Percentiles rank a stretch among this genome's conserved stretches.
Evolutionary conservation across 176 grass and related monocot species (phyloP).

Genomic region (Triticum urartu): DNA sequence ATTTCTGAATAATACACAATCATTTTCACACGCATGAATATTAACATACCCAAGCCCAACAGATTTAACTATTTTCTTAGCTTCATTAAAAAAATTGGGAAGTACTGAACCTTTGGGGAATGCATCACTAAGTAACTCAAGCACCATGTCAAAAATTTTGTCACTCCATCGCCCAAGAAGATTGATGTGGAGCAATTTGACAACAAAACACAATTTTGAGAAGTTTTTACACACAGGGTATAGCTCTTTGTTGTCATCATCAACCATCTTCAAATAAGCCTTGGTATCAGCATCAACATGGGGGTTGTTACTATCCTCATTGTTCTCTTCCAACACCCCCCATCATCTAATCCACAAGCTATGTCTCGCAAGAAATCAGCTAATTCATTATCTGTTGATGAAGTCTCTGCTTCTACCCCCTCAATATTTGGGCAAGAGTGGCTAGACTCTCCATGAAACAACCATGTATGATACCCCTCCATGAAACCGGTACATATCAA

Average conservation of each 20-base stretch:
- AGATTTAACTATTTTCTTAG: too few species aligned
- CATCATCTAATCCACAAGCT: background rate
- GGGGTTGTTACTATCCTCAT: background rate
- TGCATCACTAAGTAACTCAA: too few species aligned
- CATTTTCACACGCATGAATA: too few species aligned
- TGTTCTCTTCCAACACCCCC: background rate
- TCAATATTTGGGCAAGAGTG: background rate
- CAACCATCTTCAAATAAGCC: background rate
- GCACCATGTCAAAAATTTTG: too few species aligned
- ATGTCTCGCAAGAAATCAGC: background rate
- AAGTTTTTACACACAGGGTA: background rate
- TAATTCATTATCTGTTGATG: background rate
- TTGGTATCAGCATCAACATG: background rate
- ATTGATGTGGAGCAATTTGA: background rate
- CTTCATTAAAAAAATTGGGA: too few species aligned
- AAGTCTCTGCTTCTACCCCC: background rate
- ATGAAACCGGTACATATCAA: background rate
- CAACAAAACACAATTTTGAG: background rate
- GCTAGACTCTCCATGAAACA: background rate
- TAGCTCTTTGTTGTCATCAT: background rate
- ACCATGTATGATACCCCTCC: background rate
- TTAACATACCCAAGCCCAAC: too few species aligned
- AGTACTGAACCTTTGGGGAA: too few species aligned
- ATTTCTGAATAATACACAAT: too few species aligned
- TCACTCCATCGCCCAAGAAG: too few species aligned